Percentiles rank a stretch among this genome's conserved stretches.
phyloP scores from a whole-genome alignment of 2,329 filamentous ascomycete genomes.

The Fusarium heterosporum region DNA sequence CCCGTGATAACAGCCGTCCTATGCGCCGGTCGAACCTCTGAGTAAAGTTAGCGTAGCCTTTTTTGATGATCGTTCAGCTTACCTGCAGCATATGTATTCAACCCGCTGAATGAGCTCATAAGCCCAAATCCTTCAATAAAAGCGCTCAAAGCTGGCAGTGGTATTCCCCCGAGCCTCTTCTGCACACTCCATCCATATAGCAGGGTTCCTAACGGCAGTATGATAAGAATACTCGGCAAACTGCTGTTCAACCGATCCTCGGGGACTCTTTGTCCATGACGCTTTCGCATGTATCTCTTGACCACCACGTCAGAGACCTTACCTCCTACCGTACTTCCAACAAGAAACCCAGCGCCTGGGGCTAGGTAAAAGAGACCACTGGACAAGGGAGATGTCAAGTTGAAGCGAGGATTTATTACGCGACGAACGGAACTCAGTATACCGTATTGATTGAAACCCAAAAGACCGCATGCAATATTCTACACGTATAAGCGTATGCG shows the following conservation, averaged over 20 bases:
- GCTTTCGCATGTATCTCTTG: slow-evolving; percentile 54
- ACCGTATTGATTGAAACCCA: slow-evolving; percentile 58
- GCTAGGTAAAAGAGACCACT: slow-evolving; percentile 77
- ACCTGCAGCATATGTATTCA: slow-evolving; percentile 57
- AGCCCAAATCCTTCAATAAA: slow-evolving; percentile 52
- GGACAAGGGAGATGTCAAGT: slow-evolving; percentile 70
- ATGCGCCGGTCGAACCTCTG: slow-evolving; percentile 40
- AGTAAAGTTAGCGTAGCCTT: not conserved
- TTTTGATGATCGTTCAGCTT: not conserved
- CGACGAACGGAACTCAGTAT: slow-evolving; percentile 73
- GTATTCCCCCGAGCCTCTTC: slow-evolving; percentile 50
- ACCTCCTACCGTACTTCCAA: slow-evolving; percentile 74
- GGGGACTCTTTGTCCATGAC: slow-evolving; percentile 48
- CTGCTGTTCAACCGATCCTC: slow-evolving; percentile 51
- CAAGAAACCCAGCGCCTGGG: slow-evolving; percentile 72
- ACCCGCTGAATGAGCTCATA: slow-evolving; percentile 53
- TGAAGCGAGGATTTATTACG: slow-evolving; percentile 76
- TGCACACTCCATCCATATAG: slow-evolving; percentile 54
- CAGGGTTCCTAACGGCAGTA: slow-evolving; percentile 49
- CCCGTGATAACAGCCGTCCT: slow-evolving; percentile 45
- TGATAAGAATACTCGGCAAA: slow-evolving; percentile 46
- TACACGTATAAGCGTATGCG: not conserved
- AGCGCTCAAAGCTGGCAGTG: slow-evolving; percentile 50
- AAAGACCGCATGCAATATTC: slow-evolving; percentile 46
- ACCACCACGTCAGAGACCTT: slow-evolving; percentile 56